Evolutionary conservation across 768 basidiomycete species (phyloP), one percentile per base, ranked within the genome.

Genomic region (Russula sp.): DNA sequence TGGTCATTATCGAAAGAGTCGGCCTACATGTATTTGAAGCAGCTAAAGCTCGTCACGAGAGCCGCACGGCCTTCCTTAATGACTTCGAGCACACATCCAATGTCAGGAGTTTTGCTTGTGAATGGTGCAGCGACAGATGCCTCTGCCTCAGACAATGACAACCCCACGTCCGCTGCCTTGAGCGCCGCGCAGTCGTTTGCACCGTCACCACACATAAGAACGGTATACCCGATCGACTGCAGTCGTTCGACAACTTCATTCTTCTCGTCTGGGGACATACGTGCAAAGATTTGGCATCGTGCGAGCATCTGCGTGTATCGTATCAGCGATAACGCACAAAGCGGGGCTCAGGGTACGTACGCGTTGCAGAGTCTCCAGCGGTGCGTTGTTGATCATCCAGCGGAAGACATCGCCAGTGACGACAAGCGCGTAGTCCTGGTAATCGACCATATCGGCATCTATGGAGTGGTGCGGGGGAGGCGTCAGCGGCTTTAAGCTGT

Each of bases 241-340:
- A 99, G 79, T 2, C 96, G 84, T 73, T 98, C 96, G 18, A 99
- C 92, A 18, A 98, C 85, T 73, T 99, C 97, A 68, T 98, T 96
- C 77, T 99, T 99, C 78, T 98, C 97, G 71, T 98, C 97, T 0
- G 97, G 97, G 9, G 97, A 99, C 97, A 99, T 98, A 27, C 97
- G 85, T 9, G 97, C 95, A 73, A 94, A 99, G 51, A 98, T 87
- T 72, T 97, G 92, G 2, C 95, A 86, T 74, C 96, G 96, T 37
- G 98, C 90, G 20, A 99, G 86, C 94, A 99, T 97, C 96, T 98
- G 20, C 35, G 42, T 37, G 8, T 22, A 8, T 7, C 53, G 47
- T 58, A 51, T 62, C 49, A 50, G 58, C 40, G 20, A 20, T 35
- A 34, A 54, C 18, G 55, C 22, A 6, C 2, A 54, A 45, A n/a